Evolutionary conservation across 1,139 yeast genomes (phyloP).

Genomic region (Torulaspora pretoriensis): DNA sequence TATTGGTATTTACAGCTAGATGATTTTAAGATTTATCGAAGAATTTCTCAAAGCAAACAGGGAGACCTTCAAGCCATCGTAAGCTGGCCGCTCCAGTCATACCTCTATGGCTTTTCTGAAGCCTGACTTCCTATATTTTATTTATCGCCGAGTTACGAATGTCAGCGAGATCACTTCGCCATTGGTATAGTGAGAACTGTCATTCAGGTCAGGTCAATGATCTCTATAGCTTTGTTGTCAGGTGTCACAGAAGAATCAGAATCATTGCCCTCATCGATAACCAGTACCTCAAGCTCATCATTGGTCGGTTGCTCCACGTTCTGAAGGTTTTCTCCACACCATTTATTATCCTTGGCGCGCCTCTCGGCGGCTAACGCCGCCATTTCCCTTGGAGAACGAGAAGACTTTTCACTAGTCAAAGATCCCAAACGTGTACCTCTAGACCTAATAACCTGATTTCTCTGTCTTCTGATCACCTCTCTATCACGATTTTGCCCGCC

Average conservation of each 20-base stretch:
- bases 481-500: slow-evolving; percentile 39
- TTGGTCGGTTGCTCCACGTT: slow-evolving; percentile 1
- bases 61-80: background rate
- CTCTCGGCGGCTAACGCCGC: slow-evolving; percentile 67
- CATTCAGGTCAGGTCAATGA: slow-evolving; percentile 27
- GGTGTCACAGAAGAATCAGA: slow-evolving; percentile 29
- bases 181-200: no score
- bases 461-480: slow-evolving; percentile 20
- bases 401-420: slow-evolving; percentile 10
- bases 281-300: slow-evolving; percentile 20
- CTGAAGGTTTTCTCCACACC: slow-evolving; percentile 42
- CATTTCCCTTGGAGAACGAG: slow-evolving; percentile 41
- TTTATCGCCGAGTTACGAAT: no score
- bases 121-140: no score
- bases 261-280: slow-evolving; percentile 34
- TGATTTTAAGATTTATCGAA: slow-evolving; percentile 1
- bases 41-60: background rate
- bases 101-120: no score
- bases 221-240: slow-evolving; percentile 18
- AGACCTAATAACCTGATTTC: slow-evolving; percentile 13
- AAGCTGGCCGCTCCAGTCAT: no score
- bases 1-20: slow-evolving; percentile 7
- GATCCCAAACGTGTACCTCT: slow-evolving; percentile 19
- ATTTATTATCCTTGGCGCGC: slow-evolving; percentile 52
- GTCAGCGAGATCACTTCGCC: no score